Evolutionary conservation across 2,329 filamentous ascomycete species (phyloP).

Genomic region (Aspergillus awamori): DNA sequence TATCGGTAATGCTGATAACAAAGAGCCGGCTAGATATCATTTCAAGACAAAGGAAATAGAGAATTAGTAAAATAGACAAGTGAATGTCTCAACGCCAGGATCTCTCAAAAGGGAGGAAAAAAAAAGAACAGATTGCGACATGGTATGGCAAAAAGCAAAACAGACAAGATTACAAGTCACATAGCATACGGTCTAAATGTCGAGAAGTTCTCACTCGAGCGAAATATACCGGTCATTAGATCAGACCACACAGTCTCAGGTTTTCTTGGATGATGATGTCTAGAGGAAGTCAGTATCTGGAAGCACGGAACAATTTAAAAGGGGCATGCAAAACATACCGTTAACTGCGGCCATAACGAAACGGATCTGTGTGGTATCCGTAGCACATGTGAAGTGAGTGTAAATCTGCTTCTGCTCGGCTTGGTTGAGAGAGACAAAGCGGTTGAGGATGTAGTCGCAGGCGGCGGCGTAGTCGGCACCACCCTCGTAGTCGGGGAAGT

Average conservation of each 20-base stretch:
- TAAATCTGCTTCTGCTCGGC: constrained; percentile 99
- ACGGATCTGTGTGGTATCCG: constrained; percentile 96
- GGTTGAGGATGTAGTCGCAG: constrained; percentile 98
- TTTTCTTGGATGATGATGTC: constrained; percentile 99
- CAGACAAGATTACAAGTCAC: constrained; percentile 34
- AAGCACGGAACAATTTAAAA: not conserved
- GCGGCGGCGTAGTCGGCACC: constrained; percentile 94
- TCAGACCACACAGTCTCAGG: constrained; percentile 92
- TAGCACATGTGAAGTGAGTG: constrained; percentile 98
- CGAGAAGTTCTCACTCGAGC: constrained; percentile 31
- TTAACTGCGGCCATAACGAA: constrained; percentile 99
- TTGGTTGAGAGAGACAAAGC: constrained; percentile 97
- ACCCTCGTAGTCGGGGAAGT: constrained; percentile 79
- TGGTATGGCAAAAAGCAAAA: constrained; percentile 29
- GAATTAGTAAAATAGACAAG: constrained; percentile 33
- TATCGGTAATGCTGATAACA: constrained; percentile 30
- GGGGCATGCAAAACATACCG: constrained; percentile 62
- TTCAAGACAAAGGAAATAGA: constrained; percentile 28
- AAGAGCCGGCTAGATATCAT: constrained; percentile 33
- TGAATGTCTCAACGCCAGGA: constrained; percentile 37
- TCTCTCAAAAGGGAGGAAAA: constrained; percentile 35
- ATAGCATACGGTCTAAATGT: constrained; percentile 37
- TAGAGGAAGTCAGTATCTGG: constrained; percentile 48
- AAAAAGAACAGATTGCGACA: constrained; percentile 31
- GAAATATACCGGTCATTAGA: constrained; percentile 61